Conservation (phyloP, 1,139 yeast genomes). For the Hanseniaspora sp. region DNA sequence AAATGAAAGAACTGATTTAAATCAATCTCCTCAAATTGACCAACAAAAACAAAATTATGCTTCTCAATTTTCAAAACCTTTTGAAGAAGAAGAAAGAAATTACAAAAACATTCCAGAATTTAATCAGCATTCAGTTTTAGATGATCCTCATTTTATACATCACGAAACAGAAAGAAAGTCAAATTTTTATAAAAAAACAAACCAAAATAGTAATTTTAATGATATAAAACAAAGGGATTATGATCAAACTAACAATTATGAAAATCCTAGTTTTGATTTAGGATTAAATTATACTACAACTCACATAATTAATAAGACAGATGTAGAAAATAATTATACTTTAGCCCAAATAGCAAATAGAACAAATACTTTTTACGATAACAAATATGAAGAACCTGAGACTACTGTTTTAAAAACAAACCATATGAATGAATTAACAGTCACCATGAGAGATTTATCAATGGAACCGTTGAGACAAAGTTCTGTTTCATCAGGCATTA, state of each 20-base stretch:
- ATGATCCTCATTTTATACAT: neutral
- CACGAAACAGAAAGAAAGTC: neutral
- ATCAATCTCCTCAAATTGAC: neutral
- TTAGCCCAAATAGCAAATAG: neutral
- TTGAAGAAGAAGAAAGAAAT: neutral
- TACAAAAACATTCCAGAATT: neutral
- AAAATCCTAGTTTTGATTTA: neutral
- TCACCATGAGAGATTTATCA: neutral
- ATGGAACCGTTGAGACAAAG: conserved; percentile 1
- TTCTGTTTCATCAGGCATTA: neutral
- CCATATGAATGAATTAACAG: neutral
- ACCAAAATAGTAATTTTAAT: too few species aligned
- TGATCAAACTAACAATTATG: neutral
- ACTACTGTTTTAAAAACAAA: neutral
- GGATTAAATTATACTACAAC: neutral
- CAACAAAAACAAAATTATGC: neutral
- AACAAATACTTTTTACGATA: neutral
- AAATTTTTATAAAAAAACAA: neutral
- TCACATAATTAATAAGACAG: neutral
- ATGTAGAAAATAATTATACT: neutral
- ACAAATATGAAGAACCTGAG: neutral
- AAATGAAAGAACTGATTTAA: neutral
- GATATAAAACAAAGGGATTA: neutral
- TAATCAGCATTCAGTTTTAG: neutral
- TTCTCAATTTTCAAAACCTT: neutral